Evolutionary conservation across 1,284 basidiomycete genomes (phyloP), one percentile per base, ranked within the genome.

Genomic region (Boletus albobrunnescens): DNA sequence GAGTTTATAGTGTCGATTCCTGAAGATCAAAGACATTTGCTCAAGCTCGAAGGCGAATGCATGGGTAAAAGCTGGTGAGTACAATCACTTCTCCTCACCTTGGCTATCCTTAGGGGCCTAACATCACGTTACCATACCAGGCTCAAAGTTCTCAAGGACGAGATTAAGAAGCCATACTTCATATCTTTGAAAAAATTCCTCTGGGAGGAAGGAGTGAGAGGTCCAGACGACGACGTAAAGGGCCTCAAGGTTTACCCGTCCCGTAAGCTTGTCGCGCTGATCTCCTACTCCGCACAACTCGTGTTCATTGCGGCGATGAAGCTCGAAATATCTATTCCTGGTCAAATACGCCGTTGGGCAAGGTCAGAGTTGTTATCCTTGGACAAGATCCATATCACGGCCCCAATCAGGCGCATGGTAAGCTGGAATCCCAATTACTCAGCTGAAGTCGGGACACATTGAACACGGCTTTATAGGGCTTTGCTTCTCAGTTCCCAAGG

Each of bases 401-500:
- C 35, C 68, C 71, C 20, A 77, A 80, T 44, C 84, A 87, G 68
- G 85, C 85, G 46, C 84, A 87, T 58, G 91, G 90, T 74, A 59
- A 56, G 68, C 55, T 44, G 24, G 32, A 40, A 41, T 46, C 46
- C 38, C 26, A 23, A 7, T 32, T 30, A 8, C 22, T 30, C n/a
- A 13, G 36, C 38, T 23, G 17, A 46, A 41, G 38, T 47, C 55
- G 50, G 57, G 47, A 41, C 47, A 40, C 8, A 51, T 36, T 40
- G 16, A 50, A 36, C 38, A 33, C 37, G 37, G 42, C 42, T 49
- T 33, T 35, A 39, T 53, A 86, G 84, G 84, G 36, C 76, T 94
- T 11, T 90, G 86, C 58, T 95, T 95, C 70, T 94, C 91, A 14
- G 93, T 95, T 12, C 83, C 82, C 11, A 74, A 74, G 40, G 90